Conservation (phyloP, 768 basidiomycete species). For the Boletales sp. region DNA sequence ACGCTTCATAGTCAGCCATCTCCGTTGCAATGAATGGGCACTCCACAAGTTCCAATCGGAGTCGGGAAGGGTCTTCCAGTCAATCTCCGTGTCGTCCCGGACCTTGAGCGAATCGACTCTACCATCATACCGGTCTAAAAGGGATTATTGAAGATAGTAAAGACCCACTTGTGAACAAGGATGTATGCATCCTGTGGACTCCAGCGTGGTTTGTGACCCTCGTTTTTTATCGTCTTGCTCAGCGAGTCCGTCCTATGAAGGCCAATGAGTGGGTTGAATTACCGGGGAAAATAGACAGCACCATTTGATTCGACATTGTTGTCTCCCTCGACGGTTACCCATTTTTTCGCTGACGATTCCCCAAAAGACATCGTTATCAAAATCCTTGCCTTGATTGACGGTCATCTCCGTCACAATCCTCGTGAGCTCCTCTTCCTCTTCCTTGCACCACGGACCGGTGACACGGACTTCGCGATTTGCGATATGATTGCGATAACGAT, state of each 20-base stretch:
- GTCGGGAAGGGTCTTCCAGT: slow-evolving; percentile 78
- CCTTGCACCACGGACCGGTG: slow-evolving; percentile 71
- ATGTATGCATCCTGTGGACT: slow-evolving; percentile 72
- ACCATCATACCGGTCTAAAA: slow-evolving; percentile 2
- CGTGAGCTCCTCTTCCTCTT: slow-evolving; percentile 74
- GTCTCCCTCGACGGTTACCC: slow-evolving; percentile 71
- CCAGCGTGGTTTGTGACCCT: slow-evolving; percentile 72
- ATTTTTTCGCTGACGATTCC: slow-evolving; percentile 70
- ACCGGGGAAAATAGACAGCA: slow-evolving; percentile 25
- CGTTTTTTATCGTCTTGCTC: slow-evolving; percentile 67
- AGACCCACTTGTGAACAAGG: slow-evolving; percentile 69
- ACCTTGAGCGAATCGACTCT: slow-evolving; percentile 76
- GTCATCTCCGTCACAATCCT: slow-evolving; percentile 76
- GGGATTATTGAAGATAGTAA: background rate
- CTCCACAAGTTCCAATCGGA: slow-evolving; percentile 83
- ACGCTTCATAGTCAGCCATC: slow-evolving; percentile 78
- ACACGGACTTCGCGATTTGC: slow-evolving; percentile 61
- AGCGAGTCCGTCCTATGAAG: slow-evolving; percentile 68
- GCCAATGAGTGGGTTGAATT: background rate
- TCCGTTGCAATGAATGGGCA: slow-evolving; percentile 71
- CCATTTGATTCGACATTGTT: slow-evolving; percentile 91
- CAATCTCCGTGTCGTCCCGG: slow-evolving; percentile 77
- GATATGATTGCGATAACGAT: slow-evolving; percentile 83
- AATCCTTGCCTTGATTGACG: slow-evolving; percentile 62
- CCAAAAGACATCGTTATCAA: slow-evolving; percentile 84